Conservation (phyloP, 164 flowering plant species). For the Brasenia schreberi region DNA sequence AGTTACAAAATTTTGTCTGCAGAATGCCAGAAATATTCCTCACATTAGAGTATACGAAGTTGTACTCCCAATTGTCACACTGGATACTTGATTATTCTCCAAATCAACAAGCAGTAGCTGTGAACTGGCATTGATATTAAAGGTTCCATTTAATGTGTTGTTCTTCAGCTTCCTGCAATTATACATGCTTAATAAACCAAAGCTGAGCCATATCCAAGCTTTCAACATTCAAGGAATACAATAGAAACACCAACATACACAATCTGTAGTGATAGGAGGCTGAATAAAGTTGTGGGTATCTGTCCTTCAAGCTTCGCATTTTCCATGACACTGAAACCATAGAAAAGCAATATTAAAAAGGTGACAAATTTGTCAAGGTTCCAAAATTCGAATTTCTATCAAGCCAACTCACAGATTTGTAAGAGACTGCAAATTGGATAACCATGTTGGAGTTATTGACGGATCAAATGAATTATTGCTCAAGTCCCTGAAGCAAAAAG, state of each 20-base stretch:
- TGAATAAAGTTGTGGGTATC: conserved; percentile 20
- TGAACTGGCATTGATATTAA: conserved; percentile 31
- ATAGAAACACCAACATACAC: neutral
- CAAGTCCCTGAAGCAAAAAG: conserved; percentile 44
- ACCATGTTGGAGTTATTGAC: conserved; percentile 74
- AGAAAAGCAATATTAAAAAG: neutral
- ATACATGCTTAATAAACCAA: neutral
- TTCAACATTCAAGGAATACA: neutral
- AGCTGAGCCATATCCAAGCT: neutral
- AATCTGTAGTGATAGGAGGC: neutral
- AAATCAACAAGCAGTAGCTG: conserved; percentile 69
- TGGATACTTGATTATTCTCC: conserved; percentile 45
- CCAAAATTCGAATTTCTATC: neutral
- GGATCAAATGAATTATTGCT: conserved; percentile 67
- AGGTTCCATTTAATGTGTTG: conserved; percentile 47
- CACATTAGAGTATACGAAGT: conserved; percentile 50
- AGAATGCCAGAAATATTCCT: conserved; percentile 10
- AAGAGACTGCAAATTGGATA: conserved; percentile 60
- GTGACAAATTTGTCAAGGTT: neutral
- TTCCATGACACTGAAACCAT: conserved; percentile 43
- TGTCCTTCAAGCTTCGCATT: conserved; percentile 47
- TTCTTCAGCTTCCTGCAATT: conserved; percentile 56
- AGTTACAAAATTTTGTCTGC: neutral
- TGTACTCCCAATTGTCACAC: conserved; percentile 23
- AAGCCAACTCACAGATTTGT: conserved; percentile 62